These are phyloP conservation scores for Saccharomyces uvarum DNA, from an alignment of 1,139 yeast genomes.

Conservation along the genomic window DNA sequence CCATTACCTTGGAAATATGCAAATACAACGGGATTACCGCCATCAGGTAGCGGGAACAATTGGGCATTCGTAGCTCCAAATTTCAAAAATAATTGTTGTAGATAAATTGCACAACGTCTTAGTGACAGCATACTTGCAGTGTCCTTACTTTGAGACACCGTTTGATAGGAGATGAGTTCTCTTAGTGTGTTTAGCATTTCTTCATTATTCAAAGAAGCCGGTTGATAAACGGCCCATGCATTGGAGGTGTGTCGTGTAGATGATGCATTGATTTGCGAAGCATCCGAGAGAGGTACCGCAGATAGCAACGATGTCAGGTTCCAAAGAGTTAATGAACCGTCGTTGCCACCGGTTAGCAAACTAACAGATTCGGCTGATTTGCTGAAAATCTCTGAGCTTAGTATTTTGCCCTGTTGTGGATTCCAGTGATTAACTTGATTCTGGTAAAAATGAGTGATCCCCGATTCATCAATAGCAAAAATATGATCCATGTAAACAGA, in stretches of 20 bases:
- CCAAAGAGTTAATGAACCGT: constrained; percentile 55
- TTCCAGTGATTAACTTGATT: constrained; percentile 35
- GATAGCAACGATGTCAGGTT: constrained; percentile 26
- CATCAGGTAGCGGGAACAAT: constrained; percentile 60
- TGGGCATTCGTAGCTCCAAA: constrained; percentile 68
- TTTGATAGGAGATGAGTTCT: constrained; percentile 58
- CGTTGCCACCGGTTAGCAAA: constrained; percentile 53
- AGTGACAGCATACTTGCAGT: constrained; percentile 60
- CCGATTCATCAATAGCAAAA: constrained; percentile 35
- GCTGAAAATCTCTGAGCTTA: constrained; percentile 32
- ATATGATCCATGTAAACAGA: constrained; percentile 40
- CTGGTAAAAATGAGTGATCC: constrained; percentile 47
- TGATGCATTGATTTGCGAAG: background rate
- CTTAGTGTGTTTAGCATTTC: constrained; percentile 55
- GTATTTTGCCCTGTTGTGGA: constrained; percentile 36
- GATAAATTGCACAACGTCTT: constrained; percentile 75
- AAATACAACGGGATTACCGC: constrained; percentile 76
- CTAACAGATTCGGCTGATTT: constrained; percentile 22
- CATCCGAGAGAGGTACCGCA: background rate
- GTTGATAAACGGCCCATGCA: constrained; percentile 9
- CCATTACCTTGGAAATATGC: constrained; percentile 54
- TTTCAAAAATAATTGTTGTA: constrained; percentile 53
- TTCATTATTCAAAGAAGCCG: constrained; percentile 41
- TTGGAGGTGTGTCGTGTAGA: background rate
- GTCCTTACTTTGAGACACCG: constrained; percentile 66